Percentiles rank a stretch among this genome's conserved stretches.
Conservation (phyloP, 306 rosid species). For the Ochetophila trinervis region DNA sequence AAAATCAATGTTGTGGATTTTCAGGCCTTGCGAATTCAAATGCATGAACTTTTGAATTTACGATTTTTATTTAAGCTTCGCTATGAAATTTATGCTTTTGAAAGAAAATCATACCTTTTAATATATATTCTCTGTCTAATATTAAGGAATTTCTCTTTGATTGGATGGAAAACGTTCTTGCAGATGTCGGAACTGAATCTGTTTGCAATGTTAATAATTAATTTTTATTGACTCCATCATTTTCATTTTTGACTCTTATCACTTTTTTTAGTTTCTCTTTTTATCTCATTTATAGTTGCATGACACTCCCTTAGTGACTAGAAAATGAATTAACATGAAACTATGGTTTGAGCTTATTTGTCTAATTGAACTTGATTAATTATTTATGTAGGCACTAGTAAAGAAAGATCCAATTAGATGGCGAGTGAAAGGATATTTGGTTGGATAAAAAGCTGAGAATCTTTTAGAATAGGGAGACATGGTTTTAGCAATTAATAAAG, state of each 20-base stretch:
- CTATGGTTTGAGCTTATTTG: constrained; percentile 26
- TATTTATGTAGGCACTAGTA: constrained; percentile 63
- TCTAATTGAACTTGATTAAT: constrained; percentile 18
- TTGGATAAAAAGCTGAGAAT: constrained; percentile 87
- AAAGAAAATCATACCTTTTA: neutral
- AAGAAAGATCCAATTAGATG: constrained; percentile 92
- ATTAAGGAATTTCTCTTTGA: neutral
- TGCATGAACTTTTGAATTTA: neutral
- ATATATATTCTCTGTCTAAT: neutral
- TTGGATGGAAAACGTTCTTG: neutral
- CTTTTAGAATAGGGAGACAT: constrained; percentile 94
- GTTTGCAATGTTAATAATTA: too few relatives aligned
- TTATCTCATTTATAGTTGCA: neutral
- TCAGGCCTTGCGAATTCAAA: too few relatives aligned
- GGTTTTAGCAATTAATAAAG: constrained; percentile 91
- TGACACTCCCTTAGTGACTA: neutral
- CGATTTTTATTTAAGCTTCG: constrained; percentile 3
- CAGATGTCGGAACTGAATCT: neutral
- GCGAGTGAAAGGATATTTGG: constrained; percentile 94
- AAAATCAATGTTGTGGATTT: too few relatives aligned
- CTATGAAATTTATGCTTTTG: neutral
- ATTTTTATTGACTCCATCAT: too few relatives aligned
- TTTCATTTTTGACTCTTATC: too few relatives aligned
- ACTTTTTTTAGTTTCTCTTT: neutral
- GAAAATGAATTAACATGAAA: neutral